Base-by-base conservation (phyloP, 306 rosid species). In the Fagus sylvatica region DNA sequence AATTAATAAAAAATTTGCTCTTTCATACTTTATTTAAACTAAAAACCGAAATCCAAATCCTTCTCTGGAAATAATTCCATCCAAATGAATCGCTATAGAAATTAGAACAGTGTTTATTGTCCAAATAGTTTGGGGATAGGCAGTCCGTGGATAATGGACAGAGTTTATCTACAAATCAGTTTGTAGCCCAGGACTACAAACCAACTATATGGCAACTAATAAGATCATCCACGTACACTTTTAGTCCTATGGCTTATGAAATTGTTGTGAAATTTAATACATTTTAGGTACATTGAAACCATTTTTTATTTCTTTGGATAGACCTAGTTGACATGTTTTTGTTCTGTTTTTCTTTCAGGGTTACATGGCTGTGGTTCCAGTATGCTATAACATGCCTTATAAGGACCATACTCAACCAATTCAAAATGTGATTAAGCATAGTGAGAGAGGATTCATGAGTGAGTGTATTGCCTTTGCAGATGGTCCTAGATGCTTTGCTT, bases 361-460 rank as follows among this genome's bases (percentile, higher is more conserved):
- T 69, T 79, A 51, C 64, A 89, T 90, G 94, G 91, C 94, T 64
- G 82, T 86, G 76, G 76, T 87, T 84, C 86, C 89, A 4, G 9
- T 83, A 76, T 79, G 83, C 72, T 82, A 72, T 80, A 88, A 83
- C 59, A 77, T 88, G 4, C 77, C 81, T n/a, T 68, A 69, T 80
- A 84, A 81, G 64, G 76, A 80, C 66, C 89, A 60, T 69, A 75
- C 76, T 16, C 69, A 84, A 42, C 79, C 71, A 9, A 30, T 16
- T 3, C 87, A 75, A 77, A 37, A 68, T 10, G 68, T 65, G 36
- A 54, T 61, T 3, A 80, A 56, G 53, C 78, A 72, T 17, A 83
- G 78, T 41, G 80, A 83, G 43, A 74, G 55, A 70, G 76, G 80
- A 64, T 66, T 53, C 66, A 4, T 80, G 13, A 34, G 74, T 70